Evolutionary conservation across 371 early-diverging fungal species (phyloP).

Genomic region (Dichotomocladium elegans): DNA sequence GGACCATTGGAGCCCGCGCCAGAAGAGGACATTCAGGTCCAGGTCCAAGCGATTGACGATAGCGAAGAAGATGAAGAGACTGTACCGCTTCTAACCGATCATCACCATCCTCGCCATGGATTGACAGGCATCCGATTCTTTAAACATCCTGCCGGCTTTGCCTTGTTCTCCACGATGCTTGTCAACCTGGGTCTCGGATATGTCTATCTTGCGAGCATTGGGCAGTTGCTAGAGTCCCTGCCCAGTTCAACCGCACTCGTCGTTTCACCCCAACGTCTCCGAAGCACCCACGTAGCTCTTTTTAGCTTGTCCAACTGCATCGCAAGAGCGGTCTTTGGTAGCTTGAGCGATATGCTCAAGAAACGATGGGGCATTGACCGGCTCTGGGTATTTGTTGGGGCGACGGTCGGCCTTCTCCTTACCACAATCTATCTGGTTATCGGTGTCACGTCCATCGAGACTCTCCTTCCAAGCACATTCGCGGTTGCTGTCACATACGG

Average conservation of each 20-base stretch:
- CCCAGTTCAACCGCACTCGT: conserved; percentile 6
- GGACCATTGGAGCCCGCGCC: conserved; percentile 12
- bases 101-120: background rate
- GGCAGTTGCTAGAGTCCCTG: conserved; percentile 28
- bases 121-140: conserved; percentile 26
- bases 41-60: too few species aligned
- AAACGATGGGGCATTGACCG: conserved; percentile 32
- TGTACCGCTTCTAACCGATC: background rate
- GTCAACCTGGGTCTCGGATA: conserved; percentile 41
- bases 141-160: conserved; percentile 29
- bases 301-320: conserved; percentile 46
- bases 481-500: conserved; percentile 37
- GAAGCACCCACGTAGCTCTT: conserved; percentile 36
- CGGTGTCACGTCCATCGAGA: conserved; percentile 3
- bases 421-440: conserved; percentile 19
- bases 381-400: conserved; percentile 36
- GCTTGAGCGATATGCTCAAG: conserved; percentile 37
- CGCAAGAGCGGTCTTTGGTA: conserved; percentile 38
- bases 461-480: conserved; percentile 26
- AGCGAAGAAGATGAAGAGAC: conserved; percentile 7
- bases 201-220: conserved; percentile 39
- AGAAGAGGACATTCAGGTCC: background rate
- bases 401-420: conserved; percentile 14
- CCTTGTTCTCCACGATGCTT: conserved; percentile 32
- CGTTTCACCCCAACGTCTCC: conserved; percentile 26